Percentiles rank a stretch among this genome's conserved stretches.
These are phyloP conservation scores for Paramecium biaurelia DNA, from an alignment of 73 alveolate species.

Conservation along the genomic window DNA sequence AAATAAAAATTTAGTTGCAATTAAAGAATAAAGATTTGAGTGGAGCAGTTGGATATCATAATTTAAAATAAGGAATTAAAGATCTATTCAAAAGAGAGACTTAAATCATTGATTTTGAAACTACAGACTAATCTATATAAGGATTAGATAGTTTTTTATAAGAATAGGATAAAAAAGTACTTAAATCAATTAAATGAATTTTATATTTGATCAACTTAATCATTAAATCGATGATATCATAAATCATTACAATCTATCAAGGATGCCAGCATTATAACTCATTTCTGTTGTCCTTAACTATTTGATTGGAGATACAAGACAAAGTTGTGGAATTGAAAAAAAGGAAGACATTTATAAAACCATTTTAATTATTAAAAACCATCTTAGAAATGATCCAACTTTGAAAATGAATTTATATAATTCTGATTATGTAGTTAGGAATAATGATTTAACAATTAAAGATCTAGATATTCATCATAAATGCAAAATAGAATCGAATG, in stretches of 20 bases:
- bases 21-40: not conserved
- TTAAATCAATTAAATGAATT: not conserved
- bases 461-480: not conserved
- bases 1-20: not conserved
- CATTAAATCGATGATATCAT: not conserved
- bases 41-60: not conserved
- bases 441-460: not conserved
- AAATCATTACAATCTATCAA: not conserved
- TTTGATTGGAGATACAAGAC: not conserved
- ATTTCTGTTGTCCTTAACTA: not conserved
- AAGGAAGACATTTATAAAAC: not conserved
- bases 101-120: not conserved
- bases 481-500: not conserved
- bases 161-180: not conserved
- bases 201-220: not conserved
- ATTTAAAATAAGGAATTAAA: not conserved
- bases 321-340: slow-evolving; percentile 14
- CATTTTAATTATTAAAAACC: not conserved
- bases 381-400: not conserved
- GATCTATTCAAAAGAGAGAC: not conserved
- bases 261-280: not conserved
- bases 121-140: not conserved
- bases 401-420: not conserved
- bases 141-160: not conserved
- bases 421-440: not conserved